phyloP scores from a whole-genome alignment of 106 monocot species.

The Posidonia australis region DNA sequence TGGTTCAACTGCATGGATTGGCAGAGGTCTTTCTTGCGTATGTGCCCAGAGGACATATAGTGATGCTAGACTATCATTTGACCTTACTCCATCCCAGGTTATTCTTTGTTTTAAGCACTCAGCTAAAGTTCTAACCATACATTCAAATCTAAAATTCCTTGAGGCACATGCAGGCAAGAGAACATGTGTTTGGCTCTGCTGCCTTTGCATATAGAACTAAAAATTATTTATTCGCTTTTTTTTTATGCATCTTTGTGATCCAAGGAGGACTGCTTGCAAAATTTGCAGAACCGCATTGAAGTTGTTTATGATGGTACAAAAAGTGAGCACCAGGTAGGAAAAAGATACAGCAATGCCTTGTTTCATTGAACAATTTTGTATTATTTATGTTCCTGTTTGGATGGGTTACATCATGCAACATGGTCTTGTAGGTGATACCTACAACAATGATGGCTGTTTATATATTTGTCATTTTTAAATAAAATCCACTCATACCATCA shows the following conservation, averaged over 20 bases:
- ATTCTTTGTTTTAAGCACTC: not conserved
- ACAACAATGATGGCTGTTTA: too few relatives aligned
- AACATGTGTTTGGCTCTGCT: not conserved
- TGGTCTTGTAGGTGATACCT: not conserved
- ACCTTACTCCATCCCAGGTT: constrained; percentile 77
- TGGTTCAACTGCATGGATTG: constrained; percentile 91
- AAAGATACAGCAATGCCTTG: not conserved
- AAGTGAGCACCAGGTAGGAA: constrained; percentile 74
- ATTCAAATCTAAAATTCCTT: too few relatives aligned
- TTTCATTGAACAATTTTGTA: not conserved
- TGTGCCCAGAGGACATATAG: constrained; percentile 85
- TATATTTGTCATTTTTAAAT: too few relatives aligned
- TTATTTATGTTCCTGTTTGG: not conserved
- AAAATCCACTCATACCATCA: too few relatives aligned
- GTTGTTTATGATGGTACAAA: constrained; percentile 70
- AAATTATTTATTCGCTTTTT: too few relatives aligned
- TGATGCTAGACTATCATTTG: constrained; percentile 67
- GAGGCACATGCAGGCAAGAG: too few relatives aligned
- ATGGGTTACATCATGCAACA: not conserved
- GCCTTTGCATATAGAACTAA: not conserved
- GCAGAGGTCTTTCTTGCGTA: constrained; percentile 85
- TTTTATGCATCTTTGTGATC: not conserved
- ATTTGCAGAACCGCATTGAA: constrained; percentile 61
- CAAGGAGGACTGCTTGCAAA: constrained; percentile 64
- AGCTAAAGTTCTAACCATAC: not conserved